These are phyloP conservation scores for Botrytis cinerea DNA, from an alignment of 2,329 filamentous ascomycete species.

Conservation along the genomic window DNA sequence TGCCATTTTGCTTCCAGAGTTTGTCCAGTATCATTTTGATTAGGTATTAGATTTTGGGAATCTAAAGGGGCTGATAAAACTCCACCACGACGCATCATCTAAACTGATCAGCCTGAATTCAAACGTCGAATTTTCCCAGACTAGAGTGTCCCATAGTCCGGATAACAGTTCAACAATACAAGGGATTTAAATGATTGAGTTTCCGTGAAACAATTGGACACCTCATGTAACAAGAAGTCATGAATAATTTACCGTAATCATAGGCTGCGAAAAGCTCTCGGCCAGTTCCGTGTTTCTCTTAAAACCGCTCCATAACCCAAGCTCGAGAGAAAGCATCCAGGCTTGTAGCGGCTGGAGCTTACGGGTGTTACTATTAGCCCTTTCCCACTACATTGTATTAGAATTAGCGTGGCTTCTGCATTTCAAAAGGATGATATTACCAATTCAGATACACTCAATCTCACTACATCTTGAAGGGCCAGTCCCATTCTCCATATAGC, in stretches of 20 bases:
- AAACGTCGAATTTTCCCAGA: background rate
- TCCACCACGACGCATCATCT: background rate
- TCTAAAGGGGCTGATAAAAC: background rate
- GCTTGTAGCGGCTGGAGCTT: background rate
- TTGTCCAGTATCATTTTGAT: background rate
- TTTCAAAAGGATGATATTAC: background rate
- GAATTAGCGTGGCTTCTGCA: background rate
- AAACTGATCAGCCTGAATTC: background rate
- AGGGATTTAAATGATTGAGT: background rate
- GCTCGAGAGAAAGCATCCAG: background rate
- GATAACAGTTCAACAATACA: background rate
- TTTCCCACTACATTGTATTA: background rate
- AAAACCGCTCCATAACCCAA: background rate
- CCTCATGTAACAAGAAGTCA: background rate
- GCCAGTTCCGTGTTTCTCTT: background rate
- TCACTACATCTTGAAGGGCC: background rate
- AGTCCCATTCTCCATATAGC: background rate
- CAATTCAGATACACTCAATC: background rate
- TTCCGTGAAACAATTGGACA: background rate
- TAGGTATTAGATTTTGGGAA: background rate
- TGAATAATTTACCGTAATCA: background rate
- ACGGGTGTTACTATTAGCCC: background rate
- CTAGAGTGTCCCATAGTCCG: background rate
- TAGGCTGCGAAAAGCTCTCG: background rate
- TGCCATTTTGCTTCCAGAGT: constrained; percentile 5